These are phyloP conservation scores for Clavariopsis aquatica DNA, from an alignment of 495 filamentous ascomycete genomes.

Conservation along the genomic window DNA sequence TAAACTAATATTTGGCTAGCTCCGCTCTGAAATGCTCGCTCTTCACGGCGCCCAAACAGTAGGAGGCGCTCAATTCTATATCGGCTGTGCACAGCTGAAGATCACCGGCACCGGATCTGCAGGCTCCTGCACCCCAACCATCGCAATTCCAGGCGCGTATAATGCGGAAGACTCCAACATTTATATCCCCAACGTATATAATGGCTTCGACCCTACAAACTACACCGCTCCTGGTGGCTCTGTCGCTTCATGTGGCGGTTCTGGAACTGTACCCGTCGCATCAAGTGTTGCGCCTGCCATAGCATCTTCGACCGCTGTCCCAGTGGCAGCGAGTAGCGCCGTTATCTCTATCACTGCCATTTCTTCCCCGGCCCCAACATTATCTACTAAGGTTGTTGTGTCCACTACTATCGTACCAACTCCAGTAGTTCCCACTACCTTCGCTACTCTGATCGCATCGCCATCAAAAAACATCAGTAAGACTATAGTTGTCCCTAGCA, in stretches of 20 bases:
- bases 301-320: neutral
- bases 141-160: constrained; percentile 27
- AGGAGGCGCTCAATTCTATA: constrained; percentile 39
- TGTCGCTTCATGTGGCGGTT: constrained; percentile 1
- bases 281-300: neutral
- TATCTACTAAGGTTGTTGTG: neutral
- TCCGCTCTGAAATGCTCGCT: constrained; percentile 53
- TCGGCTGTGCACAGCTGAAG: constrained; percentile 36
- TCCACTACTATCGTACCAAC: neutral
- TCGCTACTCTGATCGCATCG: neutral
- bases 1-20: neutral
- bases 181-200: constrained; percentile 18
- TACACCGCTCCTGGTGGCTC: constrained; percentile 15
- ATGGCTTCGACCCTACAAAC: constrained; percentile 10
- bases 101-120: constrained; percentile 23
- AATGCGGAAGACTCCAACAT: constrained; percentile 20
- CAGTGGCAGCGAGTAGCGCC: neutral
- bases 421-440: neutral
- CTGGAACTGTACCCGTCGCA: neutral
- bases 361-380: neutral
- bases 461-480: neutral
- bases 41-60: constrained; percentile 44
- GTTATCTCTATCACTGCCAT: neutral
- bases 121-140: constrained; percentile 24
- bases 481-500: neutral